Conservation (phyloP, 2,329 filamentous ascomycete genomes). For the Epichloe bromicola region DNA sequence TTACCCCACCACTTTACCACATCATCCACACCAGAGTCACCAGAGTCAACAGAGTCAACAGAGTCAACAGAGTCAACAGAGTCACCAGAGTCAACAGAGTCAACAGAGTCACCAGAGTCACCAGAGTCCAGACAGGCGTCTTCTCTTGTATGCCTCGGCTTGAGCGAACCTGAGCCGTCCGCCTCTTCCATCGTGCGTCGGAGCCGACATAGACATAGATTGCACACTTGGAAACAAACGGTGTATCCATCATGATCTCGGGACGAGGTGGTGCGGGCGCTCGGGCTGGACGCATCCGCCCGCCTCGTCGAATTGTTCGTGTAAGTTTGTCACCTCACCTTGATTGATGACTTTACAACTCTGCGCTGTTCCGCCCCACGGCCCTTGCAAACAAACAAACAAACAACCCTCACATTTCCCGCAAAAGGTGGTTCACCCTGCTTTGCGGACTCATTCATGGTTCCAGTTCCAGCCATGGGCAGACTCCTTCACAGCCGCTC, state of each 20-base stretch:
- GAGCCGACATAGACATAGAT: not conserved
- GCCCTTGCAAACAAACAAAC: not conserved
- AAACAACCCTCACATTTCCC: no score
- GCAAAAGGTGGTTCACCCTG: not conserved
- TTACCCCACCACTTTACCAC: not conserved
- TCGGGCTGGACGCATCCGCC: constrained; percentile 27
- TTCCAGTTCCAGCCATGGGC: not conserved
- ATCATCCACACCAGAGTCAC: not conserved
- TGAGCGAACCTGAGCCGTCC: not conserved
- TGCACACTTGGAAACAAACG: not conserved
- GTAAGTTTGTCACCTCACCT: constrained; percentile 18
- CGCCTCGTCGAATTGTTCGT: constrained; percentile 28
- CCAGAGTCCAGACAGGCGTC: not conserved
- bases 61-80: not conserved
- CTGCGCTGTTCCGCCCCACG: not conserved
- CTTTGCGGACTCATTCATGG: not conserved
- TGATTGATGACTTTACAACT: not conserved
- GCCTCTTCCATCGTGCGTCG: not conserved
- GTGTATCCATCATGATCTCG: constrained; percentile 29
- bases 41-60: not conserved
- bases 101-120: not conserved
- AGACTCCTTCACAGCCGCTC: no score
- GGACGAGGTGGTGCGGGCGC: constrained; percentile 32
- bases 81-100: not conserved
- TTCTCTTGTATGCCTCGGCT: not conserved